These are phyloP conservation scores for Funneliformis mosseae DNA, from an alignment of 192 early-diverging fungal species.

Conservation along the genomic window DNA sequence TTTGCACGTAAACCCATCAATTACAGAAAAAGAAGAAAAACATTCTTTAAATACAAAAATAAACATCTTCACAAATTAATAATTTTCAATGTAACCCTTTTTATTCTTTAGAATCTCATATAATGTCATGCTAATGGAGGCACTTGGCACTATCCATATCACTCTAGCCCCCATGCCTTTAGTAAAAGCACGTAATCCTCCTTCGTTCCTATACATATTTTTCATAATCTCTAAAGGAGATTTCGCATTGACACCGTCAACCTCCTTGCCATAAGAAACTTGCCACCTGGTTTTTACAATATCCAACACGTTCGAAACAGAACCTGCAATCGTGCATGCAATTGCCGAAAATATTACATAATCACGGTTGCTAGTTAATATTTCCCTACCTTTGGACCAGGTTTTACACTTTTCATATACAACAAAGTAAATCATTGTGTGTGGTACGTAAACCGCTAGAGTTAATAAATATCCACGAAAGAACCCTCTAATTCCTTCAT, in stretches of 20 bases:
- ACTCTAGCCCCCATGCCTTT: conserved; percentile 68
- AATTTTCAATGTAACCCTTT: background rate
- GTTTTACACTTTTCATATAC: conserved; percentile 57
- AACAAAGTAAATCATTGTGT: conserved; percentile 70
- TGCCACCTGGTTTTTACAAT: conserved; percentile 86
- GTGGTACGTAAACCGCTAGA: conserved; percentile 76
- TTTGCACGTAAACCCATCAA: too few species aligned
- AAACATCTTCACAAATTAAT: too few species aligned
- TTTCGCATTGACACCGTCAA: conserved; percentile 33
- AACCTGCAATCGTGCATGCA: conserved; percentile 59
- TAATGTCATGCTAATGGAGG: conserved; percentile 71
- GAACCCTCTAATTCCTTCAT: conserved; percentile 67
- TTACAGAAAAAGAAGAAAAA: too few species aligned
- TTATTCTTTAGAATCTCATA: conserved; percentile 68
- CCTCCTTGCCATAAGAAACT: conserved; percentile 40
- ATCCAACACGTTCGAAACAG: conserved; percentile 69
- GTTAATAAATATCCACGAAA: conserved; percentile 74
- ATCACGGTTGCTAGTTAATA: conserved; percentile 42
- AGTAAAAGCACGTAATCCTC: conserved; percentile 63
- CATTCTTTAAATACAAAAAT: too few species aligned
- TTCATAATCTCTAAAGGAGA: conserved; percentile 46
- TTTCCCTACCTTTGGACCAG: background rate
- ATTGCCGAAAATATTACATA: conserved; percentile 66
- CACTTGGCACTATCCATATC: conserved; percentile 68
- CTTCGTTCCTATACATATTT: conserved; percentile 56